Evolutionary conservation across 2,329 filamentous ascomycete genomes (phyloP).

Genomic region (Penicillium nordicum): DNA sequence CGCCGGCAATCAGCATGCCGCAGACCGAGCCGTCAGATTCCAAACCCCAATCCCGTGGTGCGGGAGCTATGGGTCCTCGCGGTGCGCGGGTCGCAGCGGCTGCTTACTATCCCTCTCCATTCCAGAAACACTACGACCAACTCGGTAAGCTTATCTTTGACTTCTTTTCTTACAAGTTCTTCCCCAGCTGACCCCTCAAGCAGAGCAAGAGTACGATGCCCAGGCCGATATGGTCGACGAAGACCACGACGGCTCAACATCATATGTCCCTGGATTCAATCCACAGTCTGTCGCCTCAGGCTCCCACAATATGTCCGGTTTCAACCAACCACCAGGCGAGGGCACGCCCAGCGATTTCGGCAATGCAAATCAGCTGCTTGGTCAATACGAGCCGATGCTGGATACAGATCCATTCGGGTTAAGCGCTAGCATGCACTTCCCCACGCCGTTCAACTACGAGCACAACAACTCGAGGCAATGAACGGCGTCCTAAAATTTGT

Average conservation of each 20-base stretch:
- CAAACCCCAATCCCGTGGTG: conserved; percentile 28
- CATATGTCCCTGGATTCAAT: conserved; percentile 58
- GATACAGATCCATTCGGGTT: conserved; percentile 93
- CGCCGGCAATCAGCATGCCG: conserved; percentile 34
- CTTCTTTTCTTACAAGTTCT: conserved; percentile 32
- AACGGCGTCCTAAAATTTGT: background rate
- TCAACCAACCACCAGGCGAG: conserved; percentile 36
- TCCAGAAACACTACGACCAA: conserved; percentile 92
- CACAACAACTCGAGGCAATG: conserved; percentile 38
- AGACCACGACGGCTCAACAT: conserved; percentile 65
- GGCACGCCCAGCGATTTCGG: conserved; percentile 42
- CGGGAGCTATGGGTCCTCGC: conserved; percentile 26
- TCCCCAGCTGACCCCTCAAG: conserved; percentile 31
- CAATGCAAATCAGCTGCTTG: conserved; percentile 54
- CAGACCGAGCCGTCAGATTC: conserved; percentile 37
- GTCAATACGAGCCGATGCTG: conserved; percentile 78
- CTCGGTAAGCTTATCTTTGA: conserved; percentile 79
- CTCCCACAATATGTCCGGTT: conserved; percentile 44
- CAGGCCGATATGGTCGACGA: conserved; percentile 87
- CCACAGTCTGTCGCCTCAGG: conserved; percentile 43
- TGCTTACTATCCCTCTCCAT: conserved; percentile 76
- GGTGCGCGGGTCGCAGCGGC: conserved; percentile 42
- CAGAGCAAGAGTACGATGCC: conserved; percentile 96
- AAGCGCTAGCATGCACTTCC: conserved; percentile 92
- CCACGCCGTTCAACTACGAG: conserved; percentile 65